These are phyloP conservation scores for Rhexocercosporidium sp. DNA, from an alignment of 2,329 filamentous ascomycete genomes.

Conservation along the genomic window DNA sequence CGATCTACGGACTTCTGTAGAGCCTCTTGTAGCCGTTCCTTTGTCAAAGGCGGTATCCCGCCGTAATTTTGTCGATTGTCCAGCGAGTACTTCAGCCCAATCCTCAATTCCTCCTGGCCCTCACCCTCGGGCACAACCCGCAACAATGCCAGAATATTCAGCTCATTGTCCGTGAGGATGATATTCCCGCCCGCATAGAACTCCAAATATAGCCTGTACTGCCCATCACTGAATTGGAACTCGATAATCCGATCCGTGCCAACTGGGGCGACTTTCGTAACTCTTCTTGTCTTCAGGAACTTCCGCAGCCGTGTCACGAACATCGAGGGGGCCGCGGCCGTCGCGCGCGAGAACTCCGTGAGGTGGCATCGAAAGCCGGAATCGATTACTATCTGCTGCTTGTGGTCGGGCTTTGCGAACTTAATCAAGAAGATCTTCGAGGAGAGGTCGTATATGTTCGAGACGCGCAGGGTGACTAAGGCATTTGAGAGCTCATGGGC, in stretches of 20 bases:
- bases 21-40: constrained; percentile 71
- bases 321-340: constrained; percentile 79
- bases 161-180: constrained; percentile 83
- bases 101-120: constrained; percentile 80
- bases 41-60: constrained; percentile 76
- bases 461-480: constrained; percentile 79
- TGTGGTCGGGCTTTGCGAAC: constrained; percentile 86
- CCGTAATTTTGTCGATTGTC: constrained; percentile 83
- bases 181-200: constrained; percentile 98
- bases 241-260: constrained; percentile 94
- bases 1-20: constrained; percentile 69
- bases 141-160: constrained; percentile 81
- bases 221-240: constrained; percentile 89
- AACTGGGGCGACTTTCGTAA: constrained; percentile 82
- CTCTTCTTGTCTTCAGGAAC: constrained; percentile 81
- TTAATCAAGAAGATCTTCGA: constrained; percentile 96
- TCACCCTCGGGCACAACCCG: constrained; percentile 81
- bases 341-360: constrained; percentile 87
- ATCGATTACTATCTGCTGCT: constrained; percentile 90
- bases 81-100: constrained; percentile 79
- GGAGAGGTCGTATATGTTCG: constrained; percentile 95
- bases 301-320: constrained; percentile 90
- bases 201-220: constrained; percentile 86
- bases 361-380: constrained; percentile 96
- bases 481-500: constrained; percentile 85